A percentile compares a stretch with the other conserved stretches of the same genome.
phyloP scores from a whole-genome alignment of 2,329 filamentous ascomycete genomes.

The Coniochaeta ligniaria region DNA sequence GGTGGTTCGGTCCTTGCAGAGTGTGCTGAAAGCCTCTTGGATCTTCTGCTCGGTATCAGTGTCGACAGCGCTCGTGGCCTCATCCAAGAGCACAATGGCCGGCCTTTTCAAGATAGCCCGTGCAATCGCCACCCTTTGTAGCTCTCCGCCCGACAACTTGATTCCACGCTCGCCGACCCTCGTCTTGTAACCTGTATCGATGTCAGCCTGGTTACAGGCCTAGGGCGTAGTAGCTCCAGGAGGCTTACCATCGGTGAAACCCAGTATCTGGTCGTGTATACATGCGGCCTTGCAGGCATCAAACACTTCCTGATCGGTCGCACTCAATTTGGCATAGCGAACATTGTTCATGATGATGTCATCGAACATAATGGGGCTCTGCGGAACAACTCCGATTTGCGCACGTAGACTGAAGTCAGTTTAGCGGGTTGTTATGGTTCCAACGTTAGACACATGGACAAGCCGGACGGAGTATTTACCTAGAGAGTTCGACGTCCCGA shows the following conservation, averaged over 20 bases:
- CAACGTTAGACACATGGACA: background rate
- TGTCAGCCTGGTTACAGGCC: slow-evolving; percentile 5
- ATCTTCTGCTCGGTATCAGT: slow-evolving; percentile 63
- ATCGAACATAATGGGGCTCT: slow-evolving; percentile 48
- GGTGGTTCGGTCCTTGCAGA: slow-evolving; percentile 56
- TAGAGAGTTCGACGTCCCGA: slow-evolving; percentile 42
- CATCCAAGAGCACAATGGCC: slow-evolving; percentile 69
- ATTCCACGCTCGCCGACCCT: slow-evolving; percentile 44
- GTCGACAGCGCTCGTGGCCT: slow-evolving; percentile 72
- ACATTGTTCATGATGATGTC: slow-evolving; percentile 54
- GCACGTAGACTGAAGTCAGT: slow-evolving; percentile 35
- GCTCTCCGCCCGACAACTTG: slow-evolving; percentile 59
- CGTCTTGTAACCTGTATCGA: slow-evolving; percentile 35
- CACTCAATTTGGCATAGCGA: slow-evolving; percentile 45
- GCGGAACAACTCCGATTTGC: slow-evolving; percentile 49
- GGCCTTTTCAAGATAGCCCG: slow-evolving; percentile 68
- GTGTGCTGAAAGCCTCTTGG: slow-evolving; percentile 50
- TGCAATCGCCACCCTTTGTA: slow-evolving; percentile 61
- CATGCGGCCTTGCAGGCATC: slow-evolving; percentile 48
- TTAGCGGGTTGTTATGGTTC: background rate
- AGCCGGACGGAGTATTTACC: slow-evolving; percentile 22
- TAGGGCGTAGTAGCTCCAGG: background rate
- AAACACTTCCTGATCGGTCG: slow-evolving; percentile 47
- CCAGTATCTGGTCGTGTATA: slow-evolving; percentile 51
- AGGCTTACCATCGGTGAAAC: slow-evolving; percentile 40